A percentile compares a stretch with the other conserved stretches of the same genome.
Conservation (phyloP, 2,329 filamentous ascomycete species). For the Arthrobotrys iridis region DNA sequence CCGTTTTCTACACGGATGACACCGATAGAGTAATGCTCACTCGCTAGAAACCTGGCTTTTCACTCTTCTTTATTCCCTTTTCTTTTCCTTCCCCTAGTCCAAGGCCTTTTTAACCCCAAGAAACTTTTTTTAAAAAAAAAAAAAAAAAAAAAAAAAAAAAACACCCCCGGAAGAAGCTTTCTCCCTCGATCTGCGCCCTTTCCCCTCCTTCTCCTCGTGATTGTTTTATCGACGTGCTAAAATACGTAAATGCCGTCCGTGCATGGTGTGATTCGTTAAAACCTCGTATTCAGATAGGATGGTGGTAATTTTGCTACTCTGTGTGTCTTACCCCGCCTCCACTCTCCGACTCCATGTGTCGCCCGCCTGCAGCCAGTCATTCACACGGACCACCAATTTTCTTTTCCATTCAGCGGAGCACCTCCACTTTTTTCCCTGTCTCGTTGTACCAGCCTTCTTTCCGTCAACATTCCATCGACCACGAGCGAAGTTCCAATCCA, state of each 20-base stretch:
- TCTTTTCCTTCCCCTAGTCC: background rate
- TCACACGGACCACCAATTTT: conserved; percentile 30
- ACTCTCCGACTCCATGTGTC: conserved; percentile 30
- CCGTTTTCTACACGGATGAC: background rate
- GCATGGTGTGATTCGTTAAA: background rate
- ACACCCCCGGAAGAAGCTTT: background rate
- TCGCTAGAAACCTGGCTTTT: background rate
- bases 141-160: background rate
- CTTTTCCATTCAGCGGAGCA: no score
- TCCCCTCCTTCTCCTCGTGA: background rate
- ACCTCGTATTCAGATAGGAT: conserved; percentile 5
- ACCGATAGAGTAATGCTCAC: background rate
- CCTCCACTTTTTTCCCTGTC: no score
- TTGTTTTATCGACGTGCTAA: background rate
- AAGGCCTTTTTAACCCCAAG: no score
- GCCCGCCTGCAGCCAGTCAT: background rate
- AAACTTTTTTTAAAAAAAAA: background rate
- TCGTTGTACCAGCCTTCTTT: no score
- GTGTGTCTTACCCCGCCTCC: conserved; percentile 37
- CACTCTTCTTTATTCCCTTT: background rate
- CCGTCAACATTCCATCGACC: no score
- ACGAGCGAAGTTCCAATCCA: no score
- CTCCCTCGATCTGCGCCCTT: background rate
- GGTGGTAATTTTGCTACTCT: background rate
- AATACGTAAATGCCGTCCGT: background rate